Base-by-base conservation (phyloP, 148 eudicot species). In the Fagopyrum tataricum region DNA sequence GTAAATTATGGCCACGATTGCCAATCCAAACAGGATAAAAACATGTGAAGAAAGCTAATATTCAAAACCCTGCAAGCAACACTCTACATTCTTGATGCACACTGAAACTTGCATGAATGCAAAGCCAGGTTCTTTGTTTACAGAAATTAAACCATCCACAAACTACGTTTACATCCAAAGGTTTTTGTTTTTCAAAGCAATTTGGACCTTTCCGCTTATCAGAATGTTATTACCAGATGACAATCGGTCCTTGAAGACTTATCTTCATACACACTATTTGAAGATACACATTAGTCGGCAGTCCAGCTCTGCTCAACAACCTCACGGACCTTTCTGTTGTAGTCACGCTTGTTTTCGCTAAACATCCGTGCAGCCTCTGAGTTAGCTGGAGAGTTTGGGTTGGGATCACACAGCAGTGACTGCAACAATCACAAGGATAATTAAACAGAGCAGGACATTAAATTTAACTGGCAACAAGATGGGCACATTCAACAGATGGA, bases 301-400 rank as follows among this genome's bases (percentile, higher is more conserved):
- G 78, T 75, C 78, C 78, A 75, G 73, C 78, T 75, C 41, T 75
- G 78, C 78, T 75, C 78, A 39, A 75, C 78, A 49, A 75, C 69
- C 70, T 75, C 78, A 37, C 78, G 78, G 20, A 75, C 78, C 70
- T 66, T 75, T 44, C 78, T 51, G 14, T 75, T 75, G 48, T 75
- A 75, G 52, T 75, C 78, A 20, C 78, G 73, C 78, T 75, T 75
- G 73, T 40, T 67, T 53, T 75, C 78, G 23, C 78, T 75, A n/a
- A 37, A 75, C 66, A 75, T 20, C 23, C 78, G 66, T 7, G 78
- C 73, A 53, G 78, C 78, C 26, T 75, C 78, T 12, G 78, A 75
- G 51, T 75, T 75, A 8, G 78, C 78, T 6, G 78, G 78, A 69
- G 78, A 75, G 67, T 75, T 75, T n/a, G 78, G 78, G 18, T 75